Evolutionary conservation across 192 early-diverging fungal species (phyloP), one percentile per base, ranked within the genome.

Genomic region (Backusella circina): DNA sequence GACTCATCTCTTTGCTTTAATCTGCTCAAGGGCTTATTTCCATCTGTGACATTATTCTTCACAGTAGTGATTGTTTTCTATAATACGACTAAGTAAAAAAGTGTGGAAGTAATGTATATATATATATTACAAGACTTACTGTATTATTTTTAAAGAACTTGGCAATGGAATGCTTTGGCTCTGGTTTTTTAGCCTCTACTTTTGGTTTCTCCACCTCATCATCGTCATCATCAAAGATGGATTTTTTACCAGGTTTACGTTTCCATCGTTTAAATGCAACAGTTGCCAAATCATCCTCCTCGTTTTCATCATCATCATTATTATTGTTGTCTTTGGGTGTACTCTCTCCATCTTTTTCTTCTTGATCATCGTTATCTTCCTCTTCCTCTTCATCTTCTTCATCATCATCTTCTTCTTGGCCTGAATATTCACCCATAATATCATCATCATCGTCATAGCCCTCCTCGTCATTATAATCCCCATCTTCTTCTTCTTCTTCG

Each of bases 241-340:
- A 70, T 47, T 70, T 70, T 68, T 23, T 68, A 5, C 26, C 28
- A 18, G 23, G 26, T 31, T 70, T 70, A 16, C 23, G 26, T 2
- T 70, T 70, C 69, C 69, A 70, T 70, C 69, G n/a, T 21, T 44
- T 70, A 16, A 70, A 38, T 44, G 69, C 69, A 13, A 41, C 23
- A 28, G 28, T 30, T 16, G 35, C 69, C 69, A 70, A 30, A 30
- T 47, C 69, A 69, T 35, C n/a, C 5, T 69, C 21, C 0, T 26
- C 35, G 8, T 44, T n/a, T 0, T 28, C 28, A 5, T 70, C 69
- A 16, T 15, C 13, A 1, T 28, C 54, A 12, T 12, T 23, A 9
- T 28, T 5, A 7, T 51, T 44, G 41, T 15, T n/a, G 7, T 51
- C 23, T 61, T 28, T 3, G 54, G 2, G 23, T 61, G 21, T 61